Evolutionary conservation across 148 eudicot species (phyloP), one percentile per base, ranked within the genome.

Genomic region (Talinum fruticosum): DNA sequence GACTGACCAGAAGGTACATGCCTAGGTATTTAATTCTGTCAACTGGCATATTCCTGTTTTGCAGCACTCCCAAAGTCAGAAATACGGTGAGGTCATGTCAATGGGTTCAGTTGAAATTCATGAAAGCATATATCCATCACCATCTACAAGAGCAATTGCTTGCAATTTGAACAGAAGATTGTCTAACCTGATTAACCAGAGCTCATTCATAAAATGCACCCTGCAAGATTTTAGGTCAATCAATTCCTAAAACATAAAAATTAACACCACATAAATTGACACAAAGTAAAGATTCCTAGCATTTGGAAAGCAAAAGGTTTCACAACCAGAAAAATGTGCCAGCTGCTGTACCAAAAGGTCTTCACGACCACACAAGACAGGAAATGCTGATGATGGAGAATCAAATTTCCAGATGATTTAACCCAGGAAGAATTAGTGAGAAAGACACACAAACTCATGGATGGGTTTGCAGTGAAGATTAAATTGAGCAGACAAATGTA

Each of bases 271-370:
- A 32, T 8, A n/a, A n/a, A 18, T 16, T 69, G 44, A 34, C 19
- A 37, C 16, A 38, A 24, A 69, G 37, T 30, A 69, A 35, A 32
- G 2, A 8, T 67, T 12, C 13, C 64, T 10, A 53, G 41, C 15
- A 81, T 76, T 82, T 1, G 80, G 80, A 69, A 86, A 88, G 28
- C 80, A 69, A 64, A 88, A 81, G 38, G 82, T 78, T 15, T 83
- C 83, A 72, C 47, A 41, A 41, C 13, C 47, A 41, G 47, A 41
- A 8, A 10, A 6, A 41, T 6, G 3, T 41, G 45, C 45, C 0
- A 41, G 45, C 8, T 41, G 1, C 4, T 6, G 5, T 41, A n/a
- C n/a, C n/a, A n/a, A n/a, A n/a, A n/a, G n/a, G n/a, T n/a, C n/a
- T n/a, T n/a, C n/a, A n/a, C n/a, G n/a, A n/a, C n/a, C n/a, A n/a